Conservation (phyloP, 2,329 filamentous ascomycete genomes). For the Coniochaeta pulveracea region DNA sequence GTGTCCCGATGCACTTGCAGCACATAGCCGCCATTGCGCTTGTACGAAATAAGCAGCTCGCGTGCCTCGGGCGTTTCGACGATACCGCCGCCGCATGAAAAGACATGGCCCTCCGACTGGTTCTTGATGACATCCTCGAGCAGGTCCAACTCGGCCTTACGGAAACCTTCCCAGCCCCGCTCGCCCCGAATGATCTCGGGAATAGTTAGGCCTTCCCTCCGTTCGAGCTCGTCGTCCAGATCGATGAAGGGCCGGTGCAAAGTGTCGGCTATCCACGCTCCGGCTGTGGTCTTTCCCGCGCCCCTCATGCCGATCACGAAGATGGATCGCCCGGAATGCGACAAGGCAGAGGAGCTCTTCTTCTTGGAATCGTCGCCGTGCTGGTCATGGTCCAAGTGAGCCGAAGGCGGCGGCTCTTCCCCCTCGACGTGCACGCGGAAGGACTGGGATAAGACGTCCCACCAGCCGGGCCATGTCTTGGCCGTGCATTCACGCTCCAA, state of each 20-base stretch:
- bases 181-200: conserved; percentile 68
- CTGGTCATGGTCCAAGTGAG: too few relatives aligned
- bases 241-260: conserved; percentile 73
- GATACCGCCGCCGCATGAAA: conserved; percentile 89
- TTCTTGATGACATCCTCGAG: conserved; percentile 65
- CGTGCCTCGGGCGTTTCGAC: conserved; percentile 78
- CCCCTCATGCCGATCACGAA: conserved; percentile 97
- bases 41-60: conserved; percentile 61
- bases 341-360: conserved; percentile 16
- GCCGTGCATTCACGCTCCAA: conserved; percentile 86
- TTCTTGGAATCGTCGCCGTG: conserved; percentile 14
- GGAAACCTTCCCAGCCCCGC: conserved; percentile 79
- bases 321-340: conserved; percentile 51
- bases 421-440: conserved; percentile 74
- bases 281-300: conserved; percentile 90
- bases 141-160: conserved; percentile 64
- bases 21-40: conserved; percentile 69
- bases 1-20: conserved; percentile 82
- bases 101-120: conserved; percentile 64
- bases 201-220: conserved; percentile 61
- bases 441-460: conserved; percentile 72
- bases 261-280: conserved; percentile 69
- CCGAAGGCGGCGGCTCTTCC: conserved; percentile 47
- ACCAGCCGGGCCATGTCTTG: conserved; percentile 99
- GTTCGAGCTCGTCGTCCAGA: conserved; percentile 79